phyloP scores from a whole-genome alignment of 2,329 filamentous ascomycete genomes.

The Furcasterigmium sp. region DNA sequence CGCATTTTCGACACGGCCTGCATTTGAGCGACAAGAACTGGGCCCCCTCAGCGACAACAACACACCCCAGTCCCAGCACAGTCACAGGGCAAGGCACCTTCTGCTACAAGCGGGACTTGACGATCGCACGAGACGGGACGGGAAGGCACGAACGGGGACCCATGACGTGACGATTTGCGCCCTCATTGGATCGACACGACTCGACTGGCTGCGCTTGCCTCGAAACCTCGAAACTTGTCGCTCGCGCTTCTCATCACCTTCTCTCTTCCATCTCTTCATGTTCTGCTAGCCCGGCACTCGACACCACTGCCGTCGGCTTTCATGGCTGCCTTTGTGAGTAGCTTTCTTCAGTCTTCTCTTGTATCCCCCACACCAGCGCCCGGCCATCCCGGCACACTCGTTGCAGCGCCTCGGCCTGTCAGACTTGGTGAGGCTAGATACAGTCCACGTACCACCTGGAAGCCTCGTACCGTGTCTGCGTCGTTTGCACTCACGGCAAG shows the following conservation, averaged over 20 bases:
- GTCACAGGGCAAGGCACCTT: no score
- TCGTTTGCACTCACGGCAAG: background rate
- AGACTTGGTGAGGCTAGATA: background rate
- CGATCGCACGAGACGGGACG: no score
- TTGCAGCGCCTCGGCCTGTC: background rate
- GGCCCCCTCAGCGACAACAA: no score
- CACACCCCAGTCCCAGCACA: no score
- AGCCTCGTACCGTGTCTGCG: background rate
- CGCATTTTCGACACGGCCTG: no score
- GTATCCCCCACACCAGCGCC: background rate
- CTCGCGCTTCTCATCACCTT: background rate
- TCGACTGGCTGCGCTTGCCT: background rate
- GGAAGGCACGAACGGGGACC: no score
- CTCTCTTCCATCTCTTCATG: background rate
- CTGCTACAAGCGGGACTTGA: no score
- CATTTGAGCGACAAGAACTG: no score
- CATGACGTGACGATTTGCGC: conserved; percentile 1
- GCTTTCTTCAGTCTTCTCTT: background rate
- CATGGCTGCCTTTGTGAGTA: conserved; percentile 20
- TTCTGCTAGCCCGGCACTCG: background rate
- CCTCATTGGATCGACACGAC: background rate
- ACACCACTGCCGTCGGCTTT: conserved; percentile 4
- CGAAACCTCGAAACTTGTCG: background rate
- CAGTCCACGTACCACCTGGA: no score
- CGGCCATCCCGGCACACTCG: background rate